These are phyloP conservation scores for Leccinellum luteum DNA, from an alignment of 768 basidiomycete genomes.

Conservation along the genomic window DNA sequence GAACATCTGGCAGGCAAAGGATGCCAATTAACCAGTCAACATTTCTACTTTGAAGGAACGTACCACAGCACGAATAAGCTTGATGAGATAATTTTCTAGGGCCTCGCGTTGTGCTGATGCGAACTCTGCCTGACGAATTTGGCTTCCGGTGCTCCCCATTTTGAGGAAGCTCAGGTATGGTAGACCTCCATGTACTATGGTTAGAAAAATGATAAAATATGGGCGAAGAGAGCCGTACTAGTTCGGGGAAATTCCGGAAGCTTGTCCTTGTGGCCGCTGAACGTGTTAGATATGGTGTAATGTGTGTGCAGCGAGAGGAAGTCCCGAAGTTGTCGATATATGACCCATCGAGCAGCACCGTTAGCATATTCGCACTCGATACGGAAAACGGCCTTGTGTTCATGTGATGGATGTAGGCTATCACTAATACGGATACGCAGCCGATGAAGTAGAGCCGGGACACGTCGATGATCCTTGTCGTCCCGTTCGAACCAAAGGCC, in stretches of 20 bases:
- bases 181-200: constrained; percentile 48
- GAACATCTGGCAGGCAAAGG: constrained; percentile 69
- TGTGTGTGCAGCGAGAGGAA: constrained; percentile 89
- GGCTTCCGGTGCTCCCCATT: constrained; percentile 51
- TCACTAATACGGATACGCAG: constrained; percentile 84
- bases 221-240: constrained; percentile 40
- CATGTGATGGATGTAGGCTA: constrained; percentile 77
- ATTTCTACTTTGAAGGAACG: constrained; percentile 23
- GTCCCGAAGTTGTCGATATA: constrained; percentile 91
- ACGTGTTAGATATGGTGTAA: constrained; percentile 81
- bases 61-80: constrained; percentile 87
- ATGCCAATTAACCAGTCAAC: constrained; percentile 1
- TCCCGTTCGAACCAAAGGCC: constrained; percentile 86
- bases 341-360: constrained; percentile 88
- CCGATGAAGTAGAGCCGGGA: constrained; percentile 77
- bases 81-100: constrained; percentile 85
- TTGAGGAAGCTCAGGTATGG: constrained; percentile 88
- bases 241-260: constrained; percentile 92
- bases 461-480: constrained; percentile 76
- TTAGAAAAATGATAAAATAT: not conserved
- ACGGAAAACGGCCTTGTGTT: constrained; percentile 76
- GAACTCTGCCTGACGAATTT: constrained; percentile 68
- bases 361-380: constrained; percentile 98
- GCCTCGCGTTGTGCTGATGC: constrained; percentile 78
- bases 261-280: constrained; percentile 66